Evolutionary conservation across 176 grass and related monocot genomes (phyloP), one percentile per base, ranked within the genome.

Genomic region (Themeda triandra): DNA sequence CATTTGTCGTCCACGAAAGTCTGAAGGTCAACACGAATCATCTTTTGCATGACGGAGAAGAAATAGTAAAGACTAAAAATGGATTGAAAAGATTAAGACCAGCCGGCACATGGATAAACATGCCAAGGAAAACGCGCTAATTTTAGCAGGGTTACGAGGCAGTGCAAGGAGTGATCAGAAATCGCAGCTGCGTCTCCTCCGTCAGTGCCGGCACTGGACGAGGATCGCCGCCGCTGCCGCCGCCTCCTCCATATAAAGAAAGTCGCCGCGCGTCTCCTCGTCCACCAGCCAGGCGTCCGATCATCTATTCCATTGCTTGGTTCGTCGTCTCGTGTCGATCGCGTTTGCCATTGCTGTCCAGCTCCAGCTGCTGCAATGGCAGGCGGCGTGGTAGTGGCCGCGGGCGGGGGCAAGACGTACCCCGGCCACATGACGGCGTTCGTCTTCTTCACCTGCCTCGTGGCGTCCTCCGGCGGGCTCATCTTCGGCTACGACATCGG

Each of bases 401-500:
- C 80, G 46, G 83, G 13, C 35, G 93, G 93, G 71, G 85, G 83
- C 67, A 95, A 92, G 76, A 80, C 72, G 29, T 92, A 92, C 71
- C 90, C 90, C 3, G 93, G 88, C 1, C 89, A 10, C 28, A 92
- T 95, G 90, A 95, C 93, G 18, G 19, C 80, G 10, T 92, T 89
- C 65, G 93, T 95, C 79, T 90, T 95, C 78, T 90, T 92, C 66
- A 87, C 93, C 0, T 92, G 93, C 82, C 82, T 95, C 1, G 90
- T 95, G 17, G 93, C 90, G 0, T 91, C 90, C 24, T 92, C 87
- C 3, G 93, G 90, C 48, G 93, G 93, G 0, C 93, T 95, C 25
- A 95, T 95, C 79, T 95, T 95, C 79, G 93, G 93, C 45, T 95
- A 95, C 73, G 93, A 95, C 72, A 95, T 95, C 54, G 93, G 93